Percentiles rank a stretch among this genome's conserved stretches.
These are phyloP conservation scores for Symbiotaphrina buchneri DNA, from an alignment of 495 filamentous ascomycete species.

Conservation along the genomic window DNA sequence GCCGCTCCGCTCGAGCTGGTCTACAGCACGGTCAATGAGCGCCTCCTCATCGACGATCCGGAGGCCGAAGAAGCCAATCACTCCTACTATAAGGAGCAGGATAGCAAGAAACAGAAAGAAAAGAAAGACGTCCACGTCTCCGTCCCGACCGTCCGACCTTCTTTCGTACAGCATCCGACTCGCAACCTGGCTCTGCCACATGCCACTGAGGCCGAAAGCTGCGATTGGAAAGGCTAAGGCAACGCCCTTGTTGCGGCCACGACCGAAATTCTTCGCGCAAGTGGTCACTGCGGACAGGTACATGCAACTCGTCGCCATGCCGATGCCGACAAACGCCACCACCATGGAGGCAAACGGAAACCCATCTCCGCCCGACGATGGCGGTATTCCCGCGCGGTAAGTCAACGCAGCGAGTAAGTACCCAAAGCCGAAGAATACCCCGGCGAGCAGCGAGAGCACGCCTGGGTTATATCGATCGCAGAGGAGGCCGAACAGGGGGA, in stretches of 20 bases:
- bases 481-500: conserved; percentile 70
- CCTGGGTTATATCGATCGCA: conserved; percentile 75
- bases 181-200: conserved; percentile 86
- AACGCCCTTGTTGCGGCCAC: conserved; percentile 67
- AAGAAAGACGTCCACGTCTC: conserved; percentile 66
- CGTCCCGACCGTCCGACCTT: conserved; percentile 31
- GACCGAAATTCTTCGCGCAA: conserved; percentile 91
- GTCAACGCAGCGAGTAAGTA: conserved; percentile 67
- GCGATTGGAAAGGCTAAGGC: conserved; percentile 84
- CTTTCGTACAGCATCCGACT: conserved; percentile 52
- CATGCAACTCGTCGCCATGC: conserved; percentile 65
- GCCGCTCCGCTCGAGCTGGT: conserved; percentile 55
- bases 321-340: conserved; percentile 56
- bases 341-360: conserved; percentile 72
- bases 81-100: conserved; percentile 39
- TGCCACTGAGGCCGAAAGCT: conserved; percentile 72
- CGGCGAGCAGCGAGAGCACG: conserved; percentile 46
- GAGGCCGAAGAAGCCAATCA: conserved; percentile 52
- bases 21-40: conserved; percentile 63
- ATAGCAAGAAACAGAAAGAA: conserved; percentile 69
- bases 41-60: conserved; percentile 44
- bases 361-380: conserved; percentile 28
- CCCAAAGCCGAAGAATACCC: conserved; percentile 49
- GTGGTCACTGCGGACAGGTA: conserved; percentile 77
- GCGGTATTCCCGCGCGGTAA: conserved; percentile 39